These are phyloP conservation scores for Lenwebbia sp. DNA, from an alignment of 345 rosid species.

Conservation along the genomic window DNA sequence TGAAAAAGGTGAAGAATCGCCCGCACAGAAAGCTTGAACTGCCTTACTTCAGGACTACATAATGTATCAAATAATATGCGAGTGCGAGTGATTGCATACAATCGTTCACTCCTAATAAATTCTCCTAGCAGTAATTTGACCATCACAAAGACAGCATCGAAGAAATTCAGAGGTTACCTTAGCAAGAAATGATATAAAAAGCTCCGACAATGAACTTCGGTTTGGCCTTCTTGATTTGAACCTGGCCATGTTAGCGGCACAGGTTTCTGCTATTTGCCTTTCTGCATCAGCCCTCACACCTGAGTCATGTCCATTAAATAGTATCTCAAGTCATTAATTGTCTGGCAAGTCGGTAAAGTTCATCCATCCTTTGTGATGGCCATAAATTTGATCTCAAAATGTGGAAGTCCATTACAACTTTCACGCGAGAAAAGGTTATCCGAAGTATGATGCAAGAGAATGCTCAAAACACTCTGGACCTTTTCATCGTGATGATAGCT, in stretches of 20 bases:
- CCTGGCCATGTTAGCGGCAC: conserved; percentile 39
- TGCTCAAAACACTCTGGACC: background rate
- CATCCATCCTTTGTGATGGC: background rate
- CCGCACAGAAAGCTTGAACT: background rate
- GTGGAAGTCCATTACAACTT: background rate
- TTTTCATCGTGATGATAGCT: background rate
- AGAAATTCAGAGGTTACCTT: conserved; percentile 32
- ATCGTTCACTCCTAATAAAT: background rate
- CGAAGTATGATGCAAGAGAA: background rate
- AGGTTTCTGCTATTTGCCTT: conserved; percentile 34
- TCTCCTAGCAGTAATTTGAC: background rate
- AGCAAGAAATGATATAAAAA: conserved; percentile 60
- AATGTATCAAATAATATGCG: background rate
- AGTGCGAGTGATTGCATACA: background rate
- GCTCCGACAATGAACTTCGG: conserved; percentile 59
- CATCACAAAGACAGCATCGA: background rate
- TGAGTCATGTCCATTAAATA: conserved; percentile 17
- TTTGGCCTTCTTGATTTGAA: conserved; percentile 40
- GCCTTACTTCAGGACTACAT: background rate
- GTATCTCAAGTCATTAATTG: background rate
- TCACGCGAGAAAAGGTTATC: background rate
- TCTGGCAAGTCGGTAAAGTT: background rate
- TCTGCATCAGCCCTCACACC: conserved; percentile 66
- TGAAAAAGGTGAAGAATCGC: background rate
- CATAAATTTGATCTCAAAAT: background rate